Evolutionary conservation across 169 alveolate genomes (phyloP), one percentile per base, ranked within the genome.

Genomic region (Toxoplasma gondii): DNA sequence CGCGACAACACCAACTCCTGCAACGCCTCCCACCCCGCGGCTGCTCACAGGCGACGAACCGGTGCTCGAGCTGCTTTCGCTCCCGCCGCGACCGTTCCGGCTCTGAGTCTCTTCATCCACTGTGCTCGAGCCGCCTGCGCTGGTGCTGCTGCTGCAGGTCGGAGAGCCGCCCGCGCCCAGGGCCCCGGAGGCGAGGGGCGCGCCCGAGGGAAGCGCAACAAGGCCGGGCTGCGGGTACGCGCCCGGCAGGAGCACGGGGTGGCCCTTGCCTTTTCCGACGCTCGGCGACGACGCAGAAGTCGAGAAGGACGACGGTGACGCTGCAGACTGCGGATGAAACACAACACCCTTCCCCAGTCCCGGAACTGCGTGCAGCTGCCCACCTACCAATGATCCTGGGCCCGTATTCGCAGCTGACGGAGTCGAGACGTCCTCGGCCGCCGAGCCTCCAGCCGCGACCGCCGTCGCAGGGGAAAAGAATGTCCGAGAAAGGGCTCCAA

Each of bases 91-190:
- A 17, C 84, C 43, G 84, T 36, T 74, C 27, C 84, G 39, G 43
- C 84, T 31, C 84, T 34, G 84, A 10, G 24, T 74, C 43, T 74
- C 84, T 2, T 36, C 84, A 12, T 36, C 84, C 9, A 31, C 43
- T 1, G 49, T 74, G 84, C 84, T 74, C 12, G 84, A 9, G 43
- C 43, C 38, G 39, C 84, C 84, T 31, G 49, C 84, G 43, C 84
- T 74, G 44, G 84, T 69, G 82, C 82, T n/a, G 84, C 84, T 74
- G 84, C 45, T 74, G 84, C 43, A 74, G 24, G 84, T n/a, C 19
- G 84, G 44, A 1, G 84, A 36, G 12, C 45, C 39, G 38, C 84
- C 43, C 17, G 49, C 5, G 44, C 43, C 43, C 45, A 31, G 39
- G 12, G 49, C 41, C 41, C 12, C 45, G 7, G 44, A 10, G 9